phyloP scores from a whole-genome alignment of 306 rosid genomes.

The Inga leiocalycina region DNA sequence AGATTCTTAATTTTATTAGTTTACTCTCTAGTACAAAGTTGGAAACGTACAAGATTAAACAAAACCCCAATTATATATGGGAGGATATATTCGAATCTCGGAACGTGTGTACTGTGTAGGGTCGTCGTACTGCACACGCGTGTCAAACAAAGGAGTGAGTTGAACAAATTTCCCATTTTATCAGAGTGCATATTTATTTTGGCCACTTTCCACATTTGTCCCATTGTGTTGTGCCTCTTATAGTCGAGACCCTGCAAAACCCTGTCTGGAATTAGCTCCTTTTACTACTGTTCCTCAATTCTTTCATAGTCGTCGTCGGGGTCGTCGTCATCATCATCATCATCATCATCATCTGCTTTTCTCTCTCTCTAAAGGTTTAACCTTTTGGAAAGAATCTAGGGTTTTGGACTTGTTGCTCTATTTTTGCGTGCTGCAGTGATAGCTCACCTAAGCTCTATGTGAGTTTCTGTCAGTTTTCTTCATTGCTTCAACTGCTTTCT shows the following conservation, averaged over 20 bases:
- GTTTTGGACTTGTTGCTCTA: conserved; percentile 41
- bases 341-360: conserved; percentile 23
- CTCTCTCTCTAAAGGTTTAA: conserved; percentile 22
- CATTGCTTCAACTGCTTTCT: conserved; percentile 20
- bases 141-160: not conserved
- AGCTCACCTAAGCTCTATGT: conserved; percentile 8
- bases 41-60: not conserved
- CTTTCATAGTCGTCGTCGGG: not conserved
- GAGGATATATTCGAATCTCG: not conserved
- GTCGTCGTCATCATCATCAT: not conserved
- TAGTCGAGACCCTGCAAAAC: not conserved
- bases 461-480: conserved; percentile 12
- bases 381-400: conserved; percentile 56
- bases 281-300: conserved; percentile 26
- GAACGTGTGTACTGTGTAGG: not conserved
- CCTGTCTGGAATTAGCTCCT: conserved; percentile 1
- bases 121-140: not conserved
- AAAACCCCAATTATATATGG: not conserved
- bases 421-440: not conserved
- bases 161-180: not conserved
- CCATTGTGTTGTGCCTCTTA: conserved; percentile 12
- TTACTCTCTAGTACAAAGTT: not conserved
- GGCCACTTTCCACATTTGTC: conserved; percentile 10
- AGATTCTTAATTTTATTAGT: not conserved
- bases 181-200: not conserved